Evolutionary conservation across 2,329 filamentous ascomycete species (phyloP).

Genomic region (Fusarium chaquense): DNA sequence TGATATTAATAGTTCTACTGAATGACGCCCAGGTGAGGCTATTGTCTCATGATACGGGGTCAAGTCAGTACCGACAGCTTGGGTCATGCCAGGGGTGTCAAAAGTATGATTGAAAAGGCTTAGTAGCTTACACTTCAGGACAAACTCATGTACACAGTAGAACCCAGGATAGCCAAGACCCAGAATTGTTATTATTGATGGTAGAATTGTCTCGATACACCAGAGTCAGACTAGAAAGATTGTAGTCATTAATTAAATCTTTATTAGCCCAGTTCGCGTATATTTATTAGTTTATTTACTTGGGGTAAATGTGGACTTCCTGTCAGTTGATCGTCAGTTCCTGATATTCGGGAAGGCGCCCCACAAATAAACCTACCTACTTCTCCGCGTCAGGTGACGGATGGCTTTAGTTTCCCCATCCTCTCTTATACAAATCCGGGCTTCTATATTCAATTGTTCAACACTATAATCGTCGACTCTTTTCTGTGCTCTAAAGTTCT

Average conservation of each 20-base stretch:
- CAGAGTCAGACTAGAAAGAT: too few relatives aligned
- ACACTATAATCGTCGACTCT: neutral
- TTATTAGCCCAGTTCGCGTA: neutral
- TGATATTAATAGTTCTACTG: too few relatives aligned
- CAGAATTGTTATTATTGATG: neutral
- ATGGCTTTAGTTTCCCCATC: constrained; percentile 6
- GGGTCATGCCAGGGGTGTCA: neutral
- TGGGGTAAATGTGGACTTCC: neutral
- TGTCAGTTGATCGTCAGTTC: constrained; percentile 4
- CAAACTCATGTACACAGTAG: neutral
- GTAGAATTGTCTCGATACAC: too few relatives aligned
- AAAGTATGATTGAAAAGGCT: neutral
- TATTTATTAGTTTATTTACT: neutral
- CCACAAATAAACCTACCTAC: constrained; percentile 31
- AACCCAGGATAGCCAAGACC: neutral
- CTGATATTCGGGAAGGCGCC: constrained; percentile 20
- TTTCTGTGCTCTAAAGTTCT: neutral
- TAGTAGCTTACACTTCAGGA: neutral
- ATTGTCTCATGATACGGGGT: neutral
- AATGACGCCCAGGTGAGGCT: neutral
- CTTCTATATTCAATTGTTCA: neutral
- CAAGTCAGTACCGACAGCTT: constrained; percentile 15
- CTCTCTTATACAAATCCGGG: constrained; percentile 13
- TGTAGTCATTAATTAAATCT: neutral
- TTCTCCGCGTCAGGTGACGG: constrained; percentile 34